Evolutionary conservation across 2,329 filamentous ascomycete species (phyloP).

Genomic region (Claviceps digitariae): DNA sequence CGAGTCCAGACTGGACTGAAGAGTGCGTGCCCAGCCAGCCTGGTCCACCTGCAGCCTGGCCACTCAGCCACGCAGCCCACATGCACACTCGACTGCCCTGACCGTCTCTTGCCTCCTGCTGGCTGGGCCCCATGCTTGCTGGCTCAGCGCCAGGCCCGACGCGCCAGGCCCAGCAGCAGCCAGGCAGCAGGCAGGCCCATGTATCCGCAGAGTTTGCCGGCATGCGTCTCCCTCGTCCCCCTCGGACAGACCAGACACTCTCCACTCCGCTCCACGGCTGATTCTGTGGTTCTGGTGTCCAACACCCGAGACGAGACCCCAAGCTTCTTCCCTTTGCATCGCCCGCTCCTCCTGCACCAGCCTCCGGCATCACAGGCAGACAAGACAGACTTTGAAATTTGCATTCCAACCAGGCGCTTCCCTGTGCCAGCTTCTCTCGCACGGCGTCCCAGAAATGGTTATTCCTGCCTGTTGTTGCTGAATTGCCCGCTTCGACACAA

Average conservation of each 20-base stretch:
- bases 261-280: background rate
- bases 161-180: background rate
- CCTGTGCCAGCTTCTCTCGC: background rate
- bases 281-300: background rate
- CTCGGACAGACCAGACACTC: no score
- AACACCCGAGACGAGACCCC: constrained; percentile 1
- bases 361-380: constrained; percentile 4
- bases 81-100: background rate
- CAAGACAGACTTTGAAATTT: constrained; percentile 3
- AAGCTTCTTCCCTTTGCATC: constrained; percentile 3
- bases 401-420: background rate
- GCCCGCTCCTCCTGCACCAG: constrained; percentile 3
- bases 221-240: constrained; percentile 1
- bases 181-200: no score
- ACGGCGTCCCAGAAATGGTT: constrained; percentile 9
- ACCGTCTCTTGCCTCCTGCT: background rate
- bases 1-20: background rate
- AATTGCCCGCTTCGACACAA: constrained; percentile 1
- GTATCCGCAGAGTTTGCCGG: constrained; percentile 11
- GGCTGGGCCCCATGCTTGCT: background rate
- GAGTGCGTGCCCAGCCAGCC: background rate
- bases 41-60: background rate
- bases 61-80: background rate
- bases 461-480: constrained; percentile 11
- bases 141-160: background rate